Evolutionary conservation across 148 eudicot species (phyloP).

Genomic region (Camellia lanceoleosa): DNA sequence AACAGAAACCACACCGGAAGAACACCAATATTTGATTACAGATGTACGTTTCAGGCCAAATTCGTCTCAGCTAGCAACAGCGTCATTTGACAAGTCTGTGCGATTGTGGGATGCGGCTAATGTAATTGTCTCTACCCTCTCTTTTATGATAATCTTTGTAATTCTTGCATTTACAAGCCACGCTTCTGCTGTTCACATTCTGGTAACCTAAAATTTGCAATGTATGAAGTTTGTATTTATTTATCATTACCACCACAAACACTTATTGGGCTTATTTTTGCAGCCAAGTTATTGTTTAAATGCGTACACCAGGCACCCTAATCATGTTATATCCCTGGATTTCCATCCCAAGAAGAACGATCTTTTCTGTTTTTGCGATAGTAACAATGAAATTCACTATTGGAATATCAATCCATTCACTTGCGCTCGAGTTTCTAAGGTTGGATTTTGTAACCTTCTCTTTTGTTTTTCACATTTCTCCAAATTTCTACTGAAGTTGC

Average conservation of each 20-base stretch:
- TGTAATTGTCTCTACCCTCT: slow-evolving; percentile 30
- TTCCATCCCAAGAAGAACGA: slow-evolving; percentile 91
- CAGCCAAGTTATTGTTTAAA: slow-evolving; percentile 84
- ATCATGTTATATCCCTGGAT: slow-evolving; percentile 88
- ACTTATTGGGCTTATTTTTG: slow-evolving; percentile 26
- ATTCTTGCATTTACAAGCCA: slow-evolving; percentile 18
- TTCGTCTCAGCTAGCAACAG: slow-evolving; percentile 80
- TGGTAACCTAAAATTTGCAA: neutral
- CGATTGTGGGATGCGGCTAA: slow-evolving; percentile 91
- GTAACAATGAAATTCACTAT: slow-evolving; percentile 75
- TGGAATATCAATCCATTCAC: slow-evolving; percentile 71
- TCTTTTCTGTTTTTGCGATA: slow-evolving; percentile 89
- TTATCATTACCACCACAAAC: neutral
- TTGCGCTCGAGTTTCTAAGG: slow-evolving; percentile 74
- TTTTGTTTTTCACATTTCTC: neutral
- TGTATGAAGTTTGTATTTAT: slow-evolving; percentile 1
- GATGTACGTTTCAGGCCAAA: slow-evolving; percentile 85
- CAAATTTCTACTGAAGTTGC: neutral
- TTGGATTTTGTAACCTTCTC: slow-evolving; percentile 21
- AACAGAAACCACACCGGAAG: slow-evolving; percentile 76
- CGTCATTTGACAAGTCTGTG: slow-evolving; percentile 83
- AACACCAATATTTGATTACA: slow-evolving; percentile 63
- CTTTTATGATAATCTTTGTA: neutral
- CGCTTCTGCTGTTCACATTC: neutral
- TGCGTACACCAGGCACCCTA: slow-evolving; percentile 64